Evolutionary conservation across 108 stramenopile species (phyloP), one percentile per base, ranked within the genome.

Genomic region (Pseudonitzschia delicatissima): DNA sequence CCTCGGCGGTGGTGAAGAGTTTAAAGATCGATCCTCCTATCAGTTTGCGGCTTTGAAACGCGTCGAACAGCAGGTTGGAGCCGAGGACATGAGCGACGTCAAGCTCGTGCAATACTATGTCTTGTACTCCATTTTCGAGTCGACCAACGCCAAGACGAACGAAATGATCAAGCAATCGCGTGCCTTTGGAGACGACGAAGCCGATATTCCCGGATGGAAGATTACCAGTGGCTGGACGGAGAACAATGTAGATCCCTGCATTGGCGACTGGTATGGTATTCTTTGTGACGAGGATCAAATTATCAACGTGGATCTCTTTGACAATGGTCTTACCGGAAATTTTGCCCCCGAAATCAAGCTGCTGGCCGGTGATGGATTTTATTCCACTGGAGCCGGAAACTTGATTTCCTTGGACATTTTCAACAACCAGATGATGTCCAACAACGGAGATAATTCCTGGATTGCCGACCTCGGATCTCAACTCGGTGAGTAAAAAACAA

Each of bases 291-390:
- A 57, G 33, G 64, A 63, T 49, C 37, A 65, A 18, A 67, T 78
- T 20, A 31, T 36, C 9, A 55, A 69, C 31, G 28, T 78, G 7
- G 58, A 68, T 52, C 45, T 78, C 7, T 65, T 64, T 26, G 34
- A 52, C 25, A 78, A 78, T 42, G 23, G 48, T 13, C n/a, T 78
- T 36, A 78, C 77, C 21, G 77, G 77, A 7, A 64, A 59, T 45
- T 72, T 67, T 44, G 67, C 77, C 18, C 55, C 55, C 15, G 77
- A 78, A 48, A 39, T 71, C 15, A 45, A n/a, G 4, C 27, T 73
- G 13, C 28, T 78, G n/a, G 58, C 67, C 9, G 49, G 62, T 12
- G 73, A 74, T 42, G 73, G 73, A 15, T 12, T 33, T 28, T 57
- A 49, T 49, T 31, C 72, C 4, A 79, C 72, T 12, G 78, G 67